Evolutionary conservation across 257 asterid genomes (phyloP), one percentile per base, ranked within the genome.

Genomic region (Ehretia macrophylla): DNA sequence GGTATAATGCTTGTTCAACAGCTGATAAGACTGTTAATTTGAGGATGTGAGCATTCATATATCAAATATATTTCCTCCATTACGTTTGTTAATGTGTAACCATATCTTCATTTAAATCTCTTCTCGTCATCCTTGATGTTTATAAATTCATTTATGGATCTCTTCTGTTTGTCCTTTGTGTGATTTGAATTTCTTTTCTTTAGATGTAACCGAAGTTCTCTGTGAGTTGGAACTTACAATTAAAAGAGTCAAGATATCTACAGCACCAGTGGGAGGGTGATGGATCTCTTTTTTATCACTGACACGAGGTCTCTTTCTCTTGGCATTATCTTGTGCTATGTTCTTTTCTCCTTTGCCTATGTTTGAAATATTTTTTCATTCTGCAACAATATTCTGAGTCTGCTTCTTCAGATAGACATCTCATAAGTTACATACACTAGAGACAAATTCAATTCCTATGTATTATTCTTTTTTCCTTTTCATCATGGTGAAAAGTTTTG

Each of bases 191-290:
- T 39, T 20, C 17, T 8, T 35, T 55, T 48, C 44, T 58, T 2
- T 56, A 87, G 96, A 82, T 80, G 85, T 87, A 40, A 82, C 96
- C 1, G 78, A 82, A 75, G 90, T 74, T 68, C 90, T 87, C 51
- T 84, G 62, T 27, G 79, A 84, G 75, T 57, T 87, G 51, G 96
- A 87, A 71, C 82, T 87, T 37, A 80, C 86, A 8, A 84, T 84
- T 53, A 81, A 84, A 68, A 66, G 88, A 66, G 96, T 80, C 55
- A 87, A 84, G 62, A 81, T 78, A 50, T 68, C 77, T 60, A 78
- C 86, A 3, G 75, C 94, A 23, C 96, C 96, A 5, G 96, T 70
- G 96, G 90, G 62, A 75, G 70, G 63, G 86, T 82, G 60, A 76
- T 87, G 91, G 86, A 84, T 68, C 85, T 84, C 73, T 87, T 87